These are phyloP conservation scores for Aspergillus sclerotiicarbonarius DNA, from an alignment of 495 filamentous ascomycete species.

Conservation along the genomic window DNA sequence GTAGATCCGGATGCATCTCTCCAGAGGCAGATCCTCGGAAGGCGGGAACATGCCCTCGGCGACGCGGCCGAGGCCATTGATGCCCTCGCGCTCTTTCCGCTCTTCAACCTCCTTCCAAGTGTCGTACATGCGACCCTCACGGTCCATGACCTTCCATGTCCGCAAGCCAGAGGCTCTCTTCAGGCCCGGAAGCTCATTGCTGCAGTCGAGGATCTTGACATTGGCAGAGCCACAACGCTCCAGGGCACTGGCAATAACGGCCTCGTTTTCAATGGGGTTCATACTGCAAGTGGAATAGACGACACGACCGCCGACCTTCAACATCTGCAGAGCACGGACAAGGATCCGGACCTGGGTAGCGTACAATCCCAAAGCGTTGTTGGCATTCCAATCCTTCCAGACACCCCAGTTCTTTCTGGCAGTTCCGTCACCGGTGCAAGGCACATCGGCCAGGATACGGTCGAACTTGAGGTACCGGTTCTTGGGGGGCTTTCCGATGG, in stretches of 20 bases:
- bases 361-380: slow-evolving; percentile 80
- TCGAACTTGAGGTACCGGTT: slow-evolving; percentile 92
- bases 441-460: slow-evolving; percentile 92
- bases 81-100: slow-evolving; percentile 54
- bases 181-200: slow-evolving; percentile 68
- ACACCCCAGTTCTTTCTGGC: slow-evolving; percentile 84
- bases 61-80: slow-evolving; percentile 60
- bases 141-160: slow-evolving; percentile 86
- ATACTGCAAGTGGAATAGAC: slow-evolving; percentile 98
- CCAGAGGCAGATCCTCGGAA: slow-evolving; percentile 64
- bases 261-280: slow-evolving; percentile 97
- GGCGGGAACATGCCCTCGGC: slow-evolving; percentile 83
- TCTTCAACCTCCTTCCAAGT: slow-evolving; percentile 74
- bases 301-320: slow-evolving; percentile 89
- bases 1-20: slow-evolving; percentile 90
- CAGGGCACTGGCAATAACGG: slow-evolving; percentile 83
- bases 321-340: slow-evolving; percentile 90
- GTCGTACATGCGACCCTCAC: slow-evolving; percentile 68
- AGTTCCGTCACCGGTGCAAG: slow-evolving; percentile 95
- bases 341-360: slow-evolving; percentile 83
- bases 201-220: slow-evolving; percentile 80
- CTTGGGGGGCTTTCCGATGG: slow-evolving; percentile 47
- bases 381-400: slow-evolving; percentile 91
- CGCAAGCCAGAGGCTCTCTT: slow-evolving; percentile 71
- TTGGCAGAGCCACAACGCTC: slow-evolving; percentile 80